Percentiles rank a stretch among this genome's conserved stretches.
phyloP scores from a whole-genome alignment of 257 asterid species.

The Jacaranda copaia region DNA sequence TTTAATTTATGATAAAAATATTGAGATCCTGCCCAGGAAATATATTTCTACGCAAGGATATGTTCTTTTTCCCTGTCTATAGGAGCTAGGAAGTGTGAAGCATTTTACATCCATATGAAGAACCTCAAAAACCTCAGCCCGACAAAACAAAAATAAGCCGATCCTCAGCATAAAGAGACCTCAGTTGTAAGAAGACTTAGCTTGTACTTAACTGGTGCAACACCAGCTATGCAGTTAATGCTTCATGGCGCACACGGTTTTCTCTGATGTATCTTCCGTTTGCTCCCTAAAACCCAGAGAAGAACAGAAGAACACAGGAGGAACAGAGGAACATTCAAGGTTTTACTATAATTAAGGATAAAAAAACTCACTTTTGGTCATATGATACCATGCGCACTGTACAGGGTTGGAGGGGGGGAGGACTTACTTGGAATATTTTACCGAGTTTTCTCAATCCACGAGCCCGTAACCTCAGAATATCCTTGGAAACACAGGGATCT shows the following conservation, averaged over 20 bases:
- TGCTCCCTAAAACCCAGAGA: slow-evolving; percentile 58
- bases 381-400: background rate
- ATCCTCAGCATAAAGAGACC: background rate
- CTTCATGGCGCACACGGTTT: slow-evolving; percentile 54
- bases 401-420: background rate
- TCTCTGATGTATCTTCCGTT: slow-evolving; percentile 42
- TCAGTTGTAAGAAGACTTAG: slow-evolving; percentile 26
- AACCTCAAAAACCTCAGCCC: slow-evolving; percentile 1
- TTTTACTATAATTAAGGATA: too few relatives aligned
- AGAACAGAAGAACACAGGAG: slow-evolving; percentile 1
- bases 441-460: slow-evolving; percentile 78
- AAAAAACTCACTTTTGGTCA: too few relatives aligned
- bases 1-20: background rate
- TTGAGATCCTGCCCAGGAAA: background rate
- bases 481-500: slow-evolving; percentile 73
- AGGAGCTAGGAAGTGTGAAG: slow-evolving; percentile 14
- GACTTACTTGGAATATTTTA: slow-evolving; percentile 71
- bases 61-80: slow-evolving; percentile 11
- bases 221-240: slow-evolving; percentile 30
- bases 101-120: slow-evolving; percentile 21
- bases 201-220: slow-evolving; percentile 31
- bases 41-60: background rate
- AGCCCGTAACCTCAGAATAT: slow-evolving; percentile 67
- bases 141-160: background rate
- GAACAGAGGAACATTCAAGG: background rate